Evolutionary conservation across 306 rosid genomes (phyloP).

Genomic region (Glycine latifolia): DNA sequence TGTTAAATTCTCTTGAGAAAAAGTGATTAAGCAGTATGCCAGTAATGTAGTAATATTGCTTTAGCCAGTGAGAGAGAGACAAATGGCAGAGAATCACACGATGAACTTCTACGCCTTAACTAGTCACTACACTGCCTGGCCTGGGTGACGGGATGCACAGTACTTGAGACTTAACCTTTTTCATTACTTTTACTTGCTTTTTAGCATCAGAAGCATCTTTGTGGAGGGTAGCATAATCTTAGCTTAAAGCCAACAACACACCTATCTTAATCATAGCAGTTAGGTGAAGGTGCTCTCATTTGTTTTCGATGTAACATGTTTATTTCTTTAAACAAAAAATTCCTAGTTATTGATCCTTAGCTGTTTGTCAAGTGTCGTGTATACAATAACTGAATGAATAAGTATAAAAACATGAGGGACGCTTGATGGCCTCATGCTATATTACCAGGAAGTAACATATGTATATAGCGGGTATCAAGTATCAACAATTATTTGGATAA

Average conservation of each 20-base stretch:
- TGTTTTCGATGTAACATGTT: not conserved
- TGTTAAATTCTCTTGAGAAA: slow-evolving; percentile 13
- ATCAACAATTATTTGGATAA: no score
- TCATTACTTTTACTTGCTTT: slow-evolving; percentile 37
- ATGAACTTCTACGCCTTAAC: slow-evolving; percentile 32
- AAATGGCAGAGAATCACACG: slow-evolving; percentile 45
- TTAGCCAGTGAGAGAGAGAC: slow-evolving; percentile 37
- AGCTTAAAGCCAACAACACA: not conserved
- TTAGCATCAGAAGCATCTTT: slow-evolving; percentile 41
- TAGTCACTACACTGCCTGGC: no score
- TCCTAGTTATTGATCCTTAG: no score
- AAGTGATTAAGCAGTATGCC: slow-evolving; percentile 1
- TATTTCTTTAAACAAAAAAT: not conserved
- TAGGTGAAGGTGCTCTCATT: not conserved
- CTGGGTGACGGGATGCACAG: slow-evolving; percentile 51
- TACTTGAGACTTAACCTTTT: slow-evolving; percentile 39
- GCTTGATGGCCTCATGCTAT: no score
- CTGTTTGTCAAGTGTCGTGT: not conserved
- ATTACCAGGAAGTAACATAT: no score
- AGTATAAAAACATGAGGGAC: no score
- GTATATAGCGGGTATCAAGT: no score
- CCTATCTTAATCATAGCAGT: slow-evolving; percentile 8
- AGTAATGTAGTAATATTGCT: no score
- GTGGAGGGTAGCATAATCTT: not conserved
- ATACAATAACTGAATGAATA: no score